phyloP scores from a whole-genome alignment of 441 rosid genomes.

The Pelargonium australe region DNA sequence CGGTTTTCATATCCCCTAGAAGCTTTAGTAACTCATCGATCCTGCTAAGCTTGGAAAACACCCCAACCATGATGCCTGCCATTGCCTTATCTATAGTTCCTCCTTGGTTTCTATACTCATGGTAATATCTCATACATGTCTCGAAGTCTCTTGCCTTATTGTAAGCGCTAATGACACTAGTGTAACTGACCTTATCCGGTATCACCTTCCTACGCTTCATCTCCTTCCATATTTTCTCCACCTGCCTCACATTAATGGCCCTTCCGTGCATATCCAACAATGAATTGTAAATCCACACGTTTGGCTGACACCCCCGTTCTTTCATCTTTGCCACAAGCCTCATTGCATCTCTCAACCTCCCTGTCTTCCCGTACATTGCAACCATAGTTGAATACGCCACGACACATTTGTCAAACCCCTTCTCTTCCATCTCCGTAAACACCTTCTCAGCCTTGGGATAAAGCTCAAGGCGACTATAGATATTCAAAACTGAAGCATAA shows the following conservation, averaged over 20 bases:
- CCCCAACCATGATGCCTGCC: conserved; percentile 81
- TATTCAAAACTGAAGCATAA: conserved; percentile 59
- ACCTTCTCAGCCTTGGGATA: conserved; percentile 49
- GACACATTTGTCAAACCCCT: conserved; percentile 66
- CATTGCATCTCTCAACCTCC: conserved; percentile 57
- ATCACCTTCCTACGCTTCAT: conserved; percentile 60
- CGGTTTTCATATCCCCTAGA: conserved; percentile 56
- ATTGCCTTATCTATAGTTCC: conserved; percentile 59
- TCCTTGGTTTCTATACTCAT: conserved; percentile 50
- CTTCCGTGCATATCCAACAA: conserved; percentile 78
- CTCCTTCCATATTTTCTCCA: conserved; percentile 78
- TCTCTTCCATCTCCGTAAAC: conserved; percentile 59
- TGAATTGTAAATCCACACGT: conserved; percentile 75
- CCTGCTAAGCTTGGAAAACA: conserved; percentile 61
- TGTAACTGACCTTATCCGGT: conserved; percentile 73
- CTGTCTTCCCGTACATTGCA: conserved; percentile 68
- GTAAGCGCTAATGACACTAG: conserved; percentile 56
- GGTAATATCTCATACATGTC: conserved; percentile 46
- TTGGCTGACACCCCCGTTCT: conserved; percentile 62
- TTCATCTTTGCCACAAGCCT: conserved; percentile 72
- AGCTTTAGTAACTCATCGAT: conserved; percentile 66
- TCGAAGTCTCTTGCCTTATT: conserved; percentile 57
- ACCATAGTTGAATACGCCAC: conserved; percentile 77
- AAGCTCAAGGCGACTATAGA: conserved; percentile 47
- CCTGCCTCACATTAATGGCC: conserved; percentile 53